Evolutionary conservation across 331 rosid species (phyloP).

Genomic region (Malus hybrid): DNA sequence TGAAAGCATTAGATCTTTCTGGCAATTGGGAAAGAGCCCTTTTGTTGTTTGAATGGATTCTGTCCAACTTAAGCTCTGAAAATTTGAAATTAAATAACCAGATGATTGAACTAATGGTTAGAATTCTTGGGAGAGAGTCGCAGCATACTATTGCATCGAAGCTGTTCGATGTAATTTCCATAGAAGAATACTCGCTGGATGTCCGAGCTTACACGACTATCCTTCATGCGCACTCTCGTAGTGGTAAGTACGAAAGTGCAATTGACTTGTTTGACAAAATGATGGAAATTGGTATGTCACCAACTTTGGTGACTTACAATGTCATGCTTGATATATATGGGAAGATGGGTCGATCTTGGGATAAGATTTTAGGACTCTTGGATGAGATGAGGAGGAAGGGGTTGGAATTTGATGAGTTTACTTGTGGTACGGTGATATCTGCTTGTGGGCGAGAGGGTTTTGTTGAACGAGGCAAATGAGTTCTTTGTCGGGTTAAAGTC

Average conservation of each 20-base stretch:
- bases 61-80: conserved; percentile 34
- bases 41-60: conserved; percentile 74
- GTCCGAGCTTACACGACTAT: conserved; percentile 69
- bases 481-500: conserved; percentile 58
- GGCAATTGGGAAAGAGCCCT: conserved; percentile 74
- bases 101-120: conserved; percentile 63
- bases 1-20: conserved; percentile 73
- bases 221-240: conserved; percentile 68
- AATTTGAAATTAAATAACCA: conserved; percentile 52
- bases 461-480: conserved; percentile 72
- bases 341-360: conserved; percentile 97
- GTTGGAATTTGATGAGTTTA: conserved; percentile 79
- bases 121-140: conserved; percentile 80
- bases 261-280: conserved; percentile 59
- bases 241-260: conserved; percentile 69
- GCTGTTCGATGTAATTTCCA: conserved; percentile 66
- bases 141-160: conserved; percentile 72
- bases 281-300: conserved; percentile 65
- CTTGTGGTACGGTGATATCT: conserved; percentile 87
- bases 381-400: conserved; percentile 68
- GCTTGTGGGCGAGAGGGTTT: conserved; percentile 88
- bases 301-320: conserved; percentile 86
- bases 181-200: conserved; percentile 71
- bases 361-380: conserved; percentile 56
- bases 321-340: conserved; percentile 96